Percentiles rank a stretch among this genome's conserved stretches.
Evolutionary conservation across 352 stramenopile genomes (phyloP).

Genomic region (Globisporangium polare): DNA sequence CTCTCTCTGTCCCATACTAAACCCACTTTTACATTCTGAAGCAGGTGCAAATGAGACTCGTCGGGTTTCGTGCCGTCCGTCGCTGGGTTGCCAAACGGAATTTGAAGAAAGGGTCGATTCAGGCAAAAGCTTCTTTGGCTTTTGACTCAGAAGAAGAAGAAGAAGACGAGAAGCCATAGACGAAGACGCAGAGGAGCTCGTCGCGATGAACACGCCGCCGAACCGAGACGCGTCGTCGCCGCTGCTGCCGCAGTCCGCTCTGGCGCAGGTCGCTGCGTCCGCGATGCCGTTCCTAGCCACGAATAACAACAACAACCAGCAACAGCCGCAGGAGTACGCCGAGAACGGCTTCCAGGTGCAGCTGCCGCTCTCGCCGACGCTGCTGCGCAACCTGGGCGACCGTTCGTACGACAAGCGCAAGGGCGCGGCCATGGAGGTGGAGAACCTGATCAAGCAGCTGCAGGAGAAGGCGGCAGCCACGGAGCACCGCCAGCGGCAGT

Average conservation of each 20-base stretch:
- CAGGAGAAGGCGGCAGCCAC: slow-evolving; percentile 90
- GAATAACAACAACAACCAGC: background rate
- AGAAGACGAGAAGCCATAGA: background rate
- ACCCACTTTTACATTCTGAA: background rate
- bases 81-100: background rate
- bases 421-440: slow-evolving; percentile 97
- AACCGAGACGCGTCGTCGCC: slow-evolving; percentile 27
- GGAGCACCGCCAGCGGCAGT: slow-evolving; percentile 62
- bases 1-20: background rate
- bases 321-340: slow-evolving; percentile 1
- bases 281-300: slow-evolving; percentile 46
- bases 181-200: background rate
- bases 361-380: slow-evolving; percentile 67
- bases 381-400: slow-evolving; percentile 93
- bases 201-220: slow-evolving; percentile 6
- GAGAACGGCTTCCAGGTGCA: slow-evolving; percentile 33
- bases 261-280: slow-evolving; percentile 38
- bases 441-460: slow-evolving; percentile 97
- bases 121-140: background rate
- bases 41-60: background rate
- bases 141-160: slow-evolving; percentile 1
- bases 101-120: slow-evolving; percentile 12
- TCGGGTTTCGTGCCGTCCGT: slow-evolving; percentile 1
- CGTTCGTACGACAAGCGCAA: slow-evolving; percentile 99
- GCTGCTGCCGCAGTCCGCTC: slow-evolving; percentile 56